phyloP scores from a whole-genome alignment of 2,329 filamentous ascomycete genomes.

The Septoria petroselini region DNA sequence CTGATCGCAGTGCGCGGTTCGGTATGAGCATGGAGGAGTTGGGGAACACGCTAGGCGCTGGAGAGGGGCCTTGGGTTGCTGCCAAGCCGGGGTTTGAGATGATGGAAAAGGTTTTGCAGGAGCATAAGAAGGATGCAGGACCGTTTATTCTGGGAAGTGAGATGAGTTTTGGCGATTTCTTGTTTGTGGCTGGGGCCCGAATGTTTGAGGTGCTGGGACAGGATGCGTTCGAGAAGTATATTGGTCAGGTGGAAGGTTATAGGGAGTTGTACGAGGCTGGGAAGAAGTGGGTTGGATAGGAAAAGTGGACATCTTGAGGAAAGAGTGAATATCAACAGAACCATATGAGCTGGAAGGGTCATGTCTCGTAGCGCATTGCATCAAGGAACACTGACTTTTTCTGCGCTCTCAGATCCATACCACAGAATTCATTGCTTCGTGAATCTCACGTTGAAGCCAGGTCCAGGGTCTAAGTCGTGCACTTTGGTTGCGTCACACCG shows the following conservation, averaged over 20 bases:
- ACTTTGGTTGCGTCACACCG: neutral
- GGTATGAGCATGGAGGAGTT: slow-evolving; percentile 24
- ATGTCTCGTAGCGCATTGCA: too few species aligned
- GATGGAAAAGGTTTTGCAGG: slow-evolving; percentile 15
- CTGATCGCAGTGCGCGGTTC: slow-evolving; percentile 12
- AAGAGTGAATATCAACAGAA: too few species aligned
- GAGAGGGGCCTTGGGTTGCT: slow-evolving; percentile 19
- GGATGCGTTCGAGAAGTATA: slow-evolving; percentile 8
- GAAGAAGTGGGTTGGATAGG: slow-evolving; percentile 3
- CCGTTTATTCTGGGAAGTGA: slow-evolving; percentile 25
- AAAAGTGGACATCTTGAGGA: too few species aligned
- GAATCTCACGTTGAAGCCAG: neutral
- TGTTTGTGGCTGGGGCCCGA: slow-evolving; percentile 20
- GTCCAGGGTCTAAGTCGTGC: neutral
- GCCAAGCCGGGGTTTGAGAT: slow-evolving; percentile 16
- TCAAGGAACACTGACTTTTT: too few species aligned
- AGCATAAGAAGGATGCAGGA: slow-evolving; percentile 25
- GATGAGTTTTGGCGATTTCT: slow-evolving; percentile 24
- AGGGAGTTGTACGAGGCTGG: slow-evolving; percentile 20
- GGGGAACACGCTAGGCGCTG: slow-evolving; percentile 29
- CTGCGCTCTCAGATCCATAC: too few species aligned
- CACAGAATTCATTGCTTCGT: neutral
- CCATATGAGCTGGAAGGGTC: too few species aligned
- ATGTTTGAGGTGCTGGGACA: slow-evolving; percentile 18
- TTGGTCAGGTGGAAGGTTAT: slow-evolving; percentile 4